These are phyloP conservation scores for Monosporascus sp. DNA, from an alignment of 2,329 filamentous ascomycete species.

Conservation along the genomic window DNA sequence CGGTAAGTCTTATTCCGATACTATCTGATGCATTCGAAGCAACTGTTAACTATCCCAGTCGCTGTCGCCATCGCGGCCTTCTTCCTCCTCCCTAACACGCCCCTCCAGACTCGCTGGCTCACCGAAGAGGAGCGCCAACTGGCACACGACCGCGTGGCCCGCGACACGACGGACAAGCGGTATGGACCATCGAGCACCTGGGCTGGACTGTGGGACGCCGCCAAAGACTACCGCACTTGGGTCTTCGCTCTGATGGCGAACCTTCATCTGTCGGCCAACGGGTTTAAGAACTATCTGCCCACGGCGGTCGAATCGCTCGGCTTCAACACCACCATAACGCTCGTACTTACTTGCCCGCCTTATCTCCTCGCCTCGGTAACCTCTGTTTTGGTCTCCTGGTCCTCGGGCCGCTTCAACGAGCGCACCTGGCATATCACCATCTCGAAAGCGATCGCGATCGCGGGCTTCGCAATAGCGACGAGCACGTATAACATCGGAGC, in stretches of 20 bases:
- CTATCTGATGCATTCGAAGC: neutral
- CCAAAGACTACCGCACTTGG: conserved; percentile 37
- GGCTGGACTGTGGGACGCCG: conserved; percentile 35
- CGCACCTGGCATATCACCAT: conserved; percentile 41
- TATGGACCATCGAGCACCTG: conserved; percentile 26
- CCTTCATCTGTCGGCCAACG: conserved; percentile 28
- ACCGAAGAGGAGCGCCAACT: conserved; percentile 37
- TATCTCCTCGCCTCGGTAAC: conserved; percentile 20
- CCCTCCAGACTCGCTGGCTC: conserved; percentile 36
- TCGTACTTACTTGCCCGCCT: conserved; percentile 42
- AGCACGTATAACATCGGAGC: conserved; percentile 21
- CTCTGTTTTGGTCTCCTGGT: conserved; percentile 32
- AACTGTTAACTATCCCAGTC: conserved; percentile 9
- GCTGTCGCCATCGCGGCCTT: conserved; percentile 16
- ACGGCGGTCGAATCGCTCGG: conserved; percentile 36
- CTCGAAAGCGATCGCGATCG: conserved; percentile 33
- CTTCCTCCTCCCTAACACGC: conserved; percentile 32
- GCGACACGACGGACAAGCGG: conserved; percentile 27
- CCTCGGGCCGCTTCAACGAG: conserved; percentile 40
- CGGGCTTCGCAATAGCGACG: conserved; percentile 22
- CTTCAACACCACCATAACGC: conserved; percentile 37
- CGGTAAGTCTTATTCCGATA: neutral
- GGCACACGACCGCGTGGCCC: conserved; percentile 31
- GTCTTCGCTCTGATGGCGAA: conserved; percentile 41
- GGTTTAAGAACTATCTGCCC: conserved; percentile 24